Evolutionary conservation across 352 stramenopile species (phyloP).

Genomic region (Phytopythium montanum): DNA sequence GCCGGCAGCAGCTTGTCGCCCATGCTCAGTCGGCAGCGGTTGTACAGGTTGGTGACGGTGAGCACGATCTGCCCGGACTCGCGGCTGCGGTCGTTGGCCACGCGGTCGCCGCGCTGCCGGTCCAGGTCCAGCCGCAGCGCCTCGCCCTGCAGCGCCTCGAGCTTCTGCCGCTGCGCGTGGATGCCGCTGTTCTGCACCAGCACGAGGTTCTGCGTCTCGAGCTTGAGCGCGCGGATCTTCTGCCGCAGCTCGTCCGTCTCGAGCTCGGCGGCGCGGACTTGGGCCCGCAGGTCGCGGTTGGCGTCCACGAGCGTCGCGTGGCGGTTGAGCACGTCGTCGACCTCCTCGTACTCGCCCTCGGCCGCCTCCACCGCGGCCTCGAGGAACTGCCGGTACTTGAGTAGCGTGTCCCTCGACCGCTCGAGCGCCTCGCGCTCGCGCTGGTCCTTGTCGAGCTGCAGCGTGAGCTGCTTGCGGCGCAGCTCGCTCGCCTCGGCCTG

Average conservation of each 20-base stretch:
- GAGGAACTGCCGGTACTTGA: constrained; percentile 85
- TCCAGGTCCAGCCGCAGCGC: constrained; percentile 81
- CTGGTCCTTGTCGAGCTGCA: constrained; percentile 71
- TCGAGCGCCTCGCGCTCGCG: constrained; percentile 64
- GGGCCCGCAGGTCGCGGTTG: constrained; percentile 83
- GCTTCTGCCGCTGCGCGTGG: constrained; percentile 75
- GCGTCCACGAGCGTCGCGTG: constrained; percentile 84
- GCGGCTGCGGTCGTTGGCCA: constrained; percentile 78
- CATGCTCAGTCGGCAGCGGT: constrained; percentile 72
- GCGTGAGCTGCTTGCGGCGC: constrained; percentile 68
- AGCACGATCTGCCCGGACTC: constrained; percentile 90
- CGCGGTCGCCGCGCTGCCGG: constrained; percentile 63
- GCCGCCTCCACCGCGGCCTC: constrained; percentile 78
- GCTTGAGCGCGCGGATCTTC: constrained; percentile 71
- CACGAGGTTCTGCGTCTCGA: constrained; percentile 80
- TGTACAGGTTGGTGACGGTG: constrained; percentile 91
- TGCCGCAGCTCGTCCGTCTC: constrained; percentile 78
- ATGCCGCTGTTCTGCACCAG: constrained; percentile 86
- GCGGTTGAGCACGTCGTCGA: constrained; percentile 81
- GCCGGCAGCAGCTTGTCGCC: constrained; percentile 62
- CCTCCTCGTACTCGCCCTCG: constrained; percentile 84
- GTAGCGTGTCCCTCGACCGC: constrained; percentile 72
- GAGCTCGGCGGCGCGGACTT: constrained; percentile 59
- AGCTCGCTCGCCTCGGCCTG: constrained; percentile 71
- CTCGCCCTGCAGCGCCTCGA: constrained; percentile 72